A percentile compares a stretch with the other conserved stretches of the same genome.
Conservation (phyloP, 805 yeast species). For the Maudiozyma saulgeensis region DNA sequence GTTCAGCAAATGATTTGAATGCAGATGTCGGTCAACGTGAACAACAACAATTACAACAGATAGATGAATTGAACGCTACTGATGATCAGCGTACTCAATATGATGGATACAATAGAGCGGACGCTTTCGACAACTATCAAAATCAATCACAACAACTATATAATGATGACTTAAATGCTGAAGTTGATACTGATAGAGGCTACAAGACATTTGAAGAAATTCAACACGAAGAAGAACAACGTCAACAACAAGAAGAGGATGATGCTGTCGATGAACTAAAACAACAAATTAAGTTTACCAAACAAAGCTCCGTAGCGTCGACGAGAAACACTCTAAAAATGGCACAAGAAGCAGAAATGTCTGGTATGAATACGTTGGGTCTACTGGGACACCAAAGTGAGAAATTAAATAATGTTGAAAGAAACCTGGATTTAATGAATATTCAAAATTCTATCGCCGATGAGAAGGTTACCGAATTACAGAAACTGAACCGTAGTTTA, state of each 20-base stretch:
- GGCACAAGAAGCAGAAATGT: constrained; percentile 62
- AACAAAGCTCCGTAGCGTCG: constrained; percentile 77
- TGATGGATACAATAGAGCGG: background rate
- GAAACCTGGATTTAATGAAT: constrained; percentile 63
- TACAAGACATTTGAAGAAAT: constrained; percentile 27
- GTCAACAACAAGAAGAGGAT: constrained; percentile 51
- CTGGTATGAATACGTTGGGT: constrained; percentile 77
- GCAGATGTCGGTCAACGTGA: constrained; percentile 16
- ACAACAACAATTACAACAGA: constrained; percentile 13
- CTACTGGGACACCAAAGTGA: constrained; percentile 92
- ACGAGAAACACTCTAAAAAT: constrained; percentile 72
- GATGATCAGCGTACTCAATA: background rate
- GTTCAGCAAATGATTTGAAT: constrained; percentile 23
- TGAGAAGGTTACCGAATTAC: constrained; percentile 69
- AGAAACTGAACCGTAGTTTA: constrained; percentile 69
- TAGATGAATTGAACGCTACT: constrained; percentile 6
- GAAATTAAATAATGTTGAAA: constrained; percentile 69
- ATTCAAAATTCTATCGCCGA: constrained; percentile 78
- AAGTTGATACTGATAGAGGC: constrained; percentile 15
- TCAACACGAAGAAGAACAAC: constrained; percentile 30
- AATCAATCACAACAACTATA: constrained; percentile 22
- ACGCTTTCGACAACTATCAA: constrained; percentile 37
- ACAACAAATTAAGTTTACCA: constrained; percentile 71
- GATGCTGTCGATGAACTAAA: constrained; percentile 84
- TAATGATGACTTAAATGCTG: constrained; percentile 35